Evolutionary conservation across 73 alveolate genomes (phyloP).

Genomic region (Tetrahymena malaccensis): DNA sequence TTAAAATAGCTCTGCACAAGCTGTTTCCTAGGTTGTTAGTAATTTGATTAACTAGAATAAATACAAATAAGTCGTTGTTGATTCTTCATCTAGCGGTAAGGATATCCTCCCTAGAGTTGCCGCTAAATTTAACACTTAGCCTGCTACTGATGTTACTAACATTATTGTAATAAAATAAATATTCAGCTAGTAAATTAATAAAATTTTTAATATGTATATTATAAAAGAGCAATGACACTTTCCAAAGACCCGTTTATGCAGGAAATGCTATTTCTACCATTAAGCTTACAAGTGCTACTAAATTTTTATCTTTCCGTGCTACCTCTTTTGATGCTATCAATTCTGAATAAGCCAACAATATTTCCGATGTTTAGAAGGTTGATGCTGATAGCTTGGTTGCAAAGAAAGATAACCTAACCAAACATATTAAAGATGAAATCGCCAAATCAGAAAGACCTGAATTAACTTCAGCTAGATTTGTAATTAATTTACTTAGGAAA

Average conservation of each 20-base stretch:
- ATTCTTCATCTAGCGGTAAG: constrained; percentile 59
- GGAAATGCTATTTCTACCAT: constrained; percentile 84
- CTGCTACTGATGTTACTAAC: constrained; percentile 74
- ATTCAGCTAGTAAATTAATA: too few relatives aligned
- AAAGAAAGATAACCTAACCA: background rate
- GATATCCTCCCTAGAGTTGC: constrained; percentile 86
- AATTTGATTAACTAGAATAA: constrained; percentile 26
- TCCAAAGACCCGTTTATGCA: constrained; percentile 87
- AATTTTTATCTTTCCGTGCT: constrained; percentile 61
- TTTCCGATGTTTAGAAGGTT: constrained; percentile 31
- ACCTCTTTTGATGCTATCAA: constrained; percentile 62
- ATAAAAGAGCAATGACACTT: constrained; percentile 45
- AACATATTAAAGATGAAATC: constrained; percentile 45
- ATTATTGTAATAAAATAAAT: constrained; percentile 3
- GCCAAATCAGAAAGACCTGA: constrained; percentile 64
- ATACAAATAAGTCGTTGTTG: constrained; percentile 43
- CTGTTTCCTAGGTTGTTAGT: constrained; percentile 26
- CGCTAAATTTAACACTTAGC: constrained; percentile 66
- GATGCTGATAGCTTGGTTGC: constrained; percentile 15
- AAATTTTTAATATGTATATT: too few relatives aligned
- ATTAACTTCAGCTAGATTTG: constrained; percentile 66
- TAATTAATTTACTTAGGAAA: background rate
- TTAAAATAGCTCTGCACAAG: constrained; percentile 32
- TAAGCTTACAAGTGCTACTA: constrained; percentile 34
- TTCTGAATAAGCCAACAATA: constrained; percentile 3